Evolutionary conservation across 2,329 filamentous ascomycete genomes (phyloP).

Genomic region (Cordyceps cicadae): DNA sequence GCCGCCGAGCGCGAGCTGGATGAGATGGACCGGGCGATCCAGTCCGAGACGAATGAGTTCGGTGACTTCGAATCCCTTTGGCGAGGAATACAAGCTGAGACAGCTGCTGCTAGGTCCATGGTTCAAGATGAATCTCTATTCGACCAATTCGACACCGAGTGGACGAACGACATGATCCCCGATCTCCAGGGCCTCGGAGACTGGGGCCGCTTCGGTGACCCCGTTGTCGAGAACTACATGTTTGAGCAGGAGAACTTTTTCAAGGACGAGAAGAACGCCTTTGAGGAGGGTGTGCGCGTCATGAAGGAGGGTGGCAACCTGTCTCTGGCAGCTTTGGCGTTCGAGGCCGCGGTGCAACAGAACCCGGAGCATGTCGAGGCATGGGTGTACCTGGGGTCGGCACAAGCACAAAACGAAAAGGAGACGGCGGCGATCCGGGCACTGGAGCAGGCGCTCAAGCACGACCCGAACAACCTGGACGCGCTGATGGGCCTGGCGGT

Average conservation of each 20-base stretch:
- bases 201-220: constrained; percentile 61
- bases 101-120: constrained; percentile 60
- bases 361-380: constrained; percentile 81
- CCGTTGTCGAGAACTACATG: constrained; percentile 78
- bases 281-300: constrained; percentile 86
- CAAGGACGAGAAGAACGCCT: constrained; percentile 70
- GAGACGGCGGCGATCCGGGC: constrained; percentile 92
- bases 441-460: constrained; percentile 79
- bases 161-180: constrained; percentile 54
- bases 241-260: constrained; percentile 95
- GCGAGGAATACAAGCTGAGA: constrained; percentile 73
- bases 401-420: constrained; percentile 98
- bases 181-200: constrained; percentile 58
- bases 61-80: constrained; percentile 88
- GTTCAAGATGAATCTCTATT: constrained; percentile 56
- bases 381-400: constrained; percentile 85
- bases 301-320: constrained; percentile 91
- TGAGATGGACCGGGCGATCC: constrained; percentile 63
- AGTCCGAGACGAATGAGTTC: constrained; percentile 66
- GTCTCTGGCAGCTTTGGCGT: constrained; percentile 84
- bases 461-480: constrained; percentile 77
- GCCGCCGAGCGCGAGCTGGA: constrained; percentile 82
- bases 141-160: constrained; percentile 65
- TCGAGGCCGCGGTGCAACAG: constrained; percentile 91
- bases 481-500: constrained; percentile 94